Evolutionary conservation across 176 grass and related monocot species (phyloP).

Genomic region (Triticum timopheevii): DNA sequence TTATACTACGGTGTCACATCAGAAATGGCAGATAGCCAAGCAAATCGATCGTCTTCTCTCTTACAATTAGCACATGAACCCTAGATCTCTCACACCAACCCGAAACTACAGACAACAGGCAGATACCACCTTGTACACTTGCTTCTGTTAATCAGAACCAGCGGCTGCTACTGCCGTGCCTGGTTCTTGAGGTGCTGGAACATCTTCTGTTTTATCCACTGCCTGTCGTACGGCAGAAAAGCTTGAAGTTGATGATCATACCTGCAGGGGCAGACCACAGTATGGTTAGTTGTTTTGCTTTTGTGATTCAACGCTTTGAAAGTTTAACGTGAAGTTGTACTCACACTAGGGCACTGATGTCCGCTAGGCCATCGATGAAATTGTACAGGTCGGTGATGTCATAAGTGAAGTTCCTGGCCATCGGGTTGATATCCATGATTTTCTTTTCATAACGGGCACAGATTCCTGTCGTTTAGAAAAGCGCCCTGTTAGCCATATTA

Average conservation of each 20-base stretch:
- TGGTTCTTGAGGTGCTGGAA: constrained; percentile 73
- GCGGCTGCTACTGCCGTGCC: constrained; percentile 35
- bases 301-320: not conserved
- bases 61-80: not conserved
- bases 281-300: not conserved
- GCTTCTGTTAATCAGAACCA: not conserved
- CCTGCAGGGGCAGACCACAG: constrained; percentile 17
- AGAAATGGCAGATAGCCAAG: not conserved
- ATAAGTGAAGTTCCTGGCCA: constrained; percentile 62
- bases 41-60: not conserved
- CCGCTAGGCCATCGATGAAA: constrained; percentile 65
- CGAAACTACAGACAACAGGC: not conserved
- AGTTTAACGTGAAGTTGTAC: not conserved
- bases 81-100: not conserved
- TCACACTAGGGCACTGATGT: constrained; percentile 84
- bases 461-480: constrained; percentile 54
- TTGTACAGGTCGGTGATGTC: constrained; percentile 82
- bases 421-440: constrained; percentile 77
- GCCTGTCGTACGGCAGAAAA: constrained; percentile 69
- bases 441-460: constrained; percentile 85
- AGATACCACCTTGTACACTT: constrained; percentile 3
- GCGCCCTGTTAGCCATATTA: not conserved
- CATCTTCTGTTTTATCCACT: constrained; percentile 82
- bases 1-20: not conserved
- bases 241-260: constrained; percentile 71